Evolutionary conservation across 2,329 filamentous ascomycete species (phyloP).

Genomic region (Albifimbria verrucaria): DNA sequence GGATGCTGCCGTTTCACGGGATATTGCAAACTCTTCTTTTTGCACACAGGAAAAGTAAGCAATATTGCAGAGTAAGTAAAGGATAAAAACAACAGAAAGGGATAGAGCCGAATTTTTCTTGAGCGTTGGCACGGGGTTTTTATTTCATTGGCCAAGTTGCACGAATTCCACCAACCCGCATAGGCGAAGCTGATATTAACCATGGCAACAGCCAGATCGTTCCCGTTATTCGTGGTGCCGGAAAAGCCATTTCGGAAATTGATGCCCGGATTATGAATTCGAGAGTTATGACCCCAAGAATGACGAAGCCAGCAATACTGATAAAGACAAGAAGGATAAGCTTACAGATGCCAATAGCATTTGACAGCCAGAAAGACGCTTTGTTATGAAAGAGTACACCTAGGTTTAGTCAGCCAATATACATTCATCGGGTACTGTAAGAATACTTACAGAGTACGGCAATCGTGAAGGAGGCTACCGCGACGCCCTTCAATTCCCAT

Average conservation of each 20-base stretch:
- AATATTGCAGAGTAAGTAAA: constrained; percentile 58
- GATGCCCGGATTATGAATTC: constrained; percentile 25
- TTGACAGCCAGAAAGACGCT: constrained; percentile 52
- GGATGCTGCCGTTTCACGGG: constrained; percentile 52
- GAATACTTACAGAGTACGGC: constrained; percentile 48
- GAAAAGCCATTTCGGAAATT: constrained; percentile 34
- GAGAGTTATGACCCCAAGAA: constrained; percentile 41
- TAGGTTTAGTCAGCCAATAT: constrained; percentile 8
- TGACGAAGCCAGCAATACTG: constrained; percentile 57
- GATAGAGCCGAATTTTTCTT: constrained; percentile 47
- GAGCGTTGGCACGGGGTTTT: constrained; percentile 55
- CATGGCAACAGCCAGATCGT: constrained; percentile 42
- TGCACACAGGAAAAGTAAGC: constrained; percentile 59
- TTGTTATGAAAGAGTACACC: constrained; percentile 51
- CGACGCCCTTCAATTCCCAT: constrained; percentile 68
- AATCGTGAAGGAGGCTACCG: constrained; percentile 59
- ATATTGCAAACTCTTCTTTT: constrained; percentile 47
- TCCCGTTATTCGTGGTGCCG: constrained; percentile 30
- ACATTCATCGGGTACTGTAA: not conserved
- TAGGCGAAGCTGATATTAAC: constrained; percentile 59
- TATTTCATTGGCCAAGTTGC: constrained; percentile 61
- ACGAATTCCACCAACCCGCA: constrained; percentile 54
- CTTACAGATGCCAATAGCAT: constrained; percentile 57
- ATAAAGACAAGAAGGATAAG: constrained; percentile 61
- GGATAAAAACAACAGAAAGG: constrained; percentile 44